Percentiles rank a stretch among this genome's conserved stretches.
phyloP scores from a whole-genome alignment of 2,329 filamentous ascomycete genomes.

The Helicocarpus griseus region DNA sequence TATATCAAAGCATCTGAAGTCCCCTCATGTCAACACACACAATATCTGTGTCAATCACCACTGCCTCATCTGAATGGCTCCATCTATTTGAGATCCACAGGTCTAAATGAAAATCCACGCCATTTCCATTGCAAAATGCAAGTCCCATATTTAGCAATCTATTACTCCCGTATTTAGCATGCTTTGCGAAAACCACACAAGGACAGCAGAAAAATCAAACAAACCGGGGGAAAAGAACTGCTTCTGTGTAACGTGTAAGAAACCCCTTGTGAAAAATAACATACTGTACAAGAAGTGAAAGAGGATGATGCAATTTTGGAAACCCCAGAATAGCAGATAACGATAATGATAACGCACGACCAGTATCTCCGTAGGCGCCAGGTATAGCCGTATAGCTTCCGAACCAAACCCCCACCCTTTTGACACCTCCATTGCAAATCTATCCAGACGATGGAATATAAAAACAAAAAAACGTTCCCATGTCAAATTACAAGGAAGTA shows the following conservation, averaged over 20 bases:
- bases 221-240: background rate
- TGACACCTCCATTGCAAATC: conserved; percentile 1
- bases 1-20: too few relatives aligned
- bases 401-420: background rate
- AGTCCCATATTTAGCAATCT: background rate
- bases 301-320: background rate
- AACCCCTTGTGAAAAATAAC: background rate
- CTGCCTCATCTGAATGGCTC: background rate
- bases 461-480: background rate
- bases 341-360: background rate
- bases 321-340: background rate
- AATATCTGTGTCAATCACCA: background rate
- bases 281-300: conserved; percentile 3
- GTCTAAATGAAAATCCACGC: conserved; percentile 1
- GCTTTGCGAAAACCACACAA: background rate
- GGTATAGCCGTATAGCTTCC: background rate
- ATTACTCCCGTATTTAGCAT: background rate
- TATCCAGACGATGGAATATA: conserved; percentile 1
- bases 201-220: background rate
- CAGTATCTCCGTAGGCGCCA: background rate
- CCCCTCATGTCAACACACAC: too few relatives aligned
- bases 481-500: conserved; percentile 1
- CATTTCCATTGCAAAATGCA: background rate
- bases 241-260: background rate
- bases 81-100: background rate